Percentiles rank a stretch among this genome's conserved stretches.
Conservation (phyloP, 1,284 basidiomycete genomes). For the Melampsora americana region DNA sequence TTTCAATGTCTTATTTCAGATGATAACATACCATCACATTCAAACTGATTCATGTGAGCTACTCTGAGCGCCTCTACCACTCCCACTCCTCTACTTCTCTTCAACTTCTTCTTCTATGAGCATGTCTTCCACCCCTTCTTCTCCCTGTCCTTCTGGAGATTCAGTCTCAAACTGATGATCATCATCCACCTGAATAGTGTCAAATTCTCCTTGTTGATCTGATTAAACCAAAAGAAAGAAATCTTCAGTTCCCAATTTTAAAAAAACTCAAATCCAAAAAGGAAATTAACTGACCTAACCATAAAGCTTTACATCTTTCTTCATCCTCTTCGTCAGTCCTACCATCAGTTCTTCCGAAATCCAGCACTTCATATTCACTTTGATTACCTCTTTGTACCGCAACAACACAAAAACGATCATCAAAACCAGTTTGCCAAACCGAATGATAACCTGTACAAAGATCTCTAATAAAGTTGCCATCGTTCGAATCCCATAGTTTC, state of each 20-base stretch:
- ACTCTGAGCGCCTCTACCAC: not conserved
- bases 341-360: constrained; percentile 37
- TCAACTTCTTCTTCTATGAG: not conserved
- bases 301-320: not conserved
- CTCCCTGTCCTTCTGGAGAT: not conserved
- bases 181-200: too few relatives aligned
- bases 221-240: not conserved
- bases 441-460: constrained; percentile 80
- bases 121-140: not conserved
- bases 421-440: constrained; percentile 93
- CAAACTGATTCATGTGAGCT: not conserved
- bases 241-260: too few relatives aligned
- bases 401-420: constrained; percentile 84
- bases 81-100: not conserved
- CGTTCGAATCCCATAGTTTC: constrained; percentile 90
- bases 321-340: constrained; percentile 12
- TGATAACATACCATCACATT: not conserved
- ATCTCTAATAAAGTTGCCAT: constrained; percentile 77
- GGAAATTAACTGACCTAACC: not conserved
- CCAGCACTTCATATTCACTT: constrained; percentile 33
- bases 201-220: too few relatives aligned
- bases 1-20: not conserved
- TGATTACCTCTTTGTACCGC: constrained; percentile 57
- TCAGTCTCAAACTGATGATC: too few relatives aligned
- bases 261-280: not conserved